Base-by-base conservation (phyloP, 495 filamentous ascomycete genomes). In the Trichoderma orchidacearum region DNA sequence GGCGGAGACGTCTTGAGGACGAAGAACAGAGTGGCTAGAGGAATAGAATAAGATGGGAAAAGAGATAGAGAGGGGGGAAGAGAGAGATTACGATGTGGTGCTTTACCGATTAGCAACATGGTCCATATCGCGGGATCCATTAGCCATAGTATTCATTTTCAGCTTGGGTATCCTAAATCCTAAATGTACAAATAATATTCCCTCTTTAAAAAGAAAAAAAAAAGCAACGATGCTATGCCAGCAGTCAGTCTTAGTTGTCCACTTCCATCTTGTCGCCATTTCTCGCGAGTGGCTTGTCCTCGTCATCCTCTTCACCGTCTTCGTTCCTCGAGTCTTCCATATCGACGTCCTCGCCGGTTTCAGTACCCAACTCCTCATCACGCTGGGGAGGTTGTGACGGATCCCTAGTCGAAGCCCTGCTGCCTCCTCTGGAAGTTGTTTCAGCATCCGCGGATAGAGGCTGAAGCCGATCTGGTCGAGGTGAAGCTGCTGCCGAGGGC, bases 211-310 rank as follows among this genome's bases (percentile, higher is more conserved):
- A 30, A 9, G 18, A 30, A 31, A 30, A 28, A 1, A 11, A 23
- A 30, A 9, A 32, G n/a, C 15, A 30, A 28, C 51, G 18, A 53
- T 53, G 30, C 7, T 15, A 53, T 53, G 51, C 51, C 3, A 31
- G 12, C 12, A 8, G 18, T 55, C 31, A 21, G 21, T 30, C 5
- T 15, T 53, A 53, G 11, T 60, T 60, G 27, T 57, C 59, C 31
- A 60, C 56, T 21, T 92, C 87, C 87, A 90, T 90, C 57, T 73
- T 77, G 62, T 88, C 84, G 3, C 67, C 73, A 54, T 62, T 62
- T 9, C 58, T 64, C 21, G 60, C 62, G 1, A 76, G 74, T 34
- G 77, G 77, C 18, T 81, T 48, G 41, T 48, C 18, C 9, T 48
- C 41, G 7, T 76, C 75, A 5, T 62, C 34, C 12, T 36, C 34